Conservation (phyloP, 1,284 basidiomycete species). For the Ceratobasidium sp. region DNA sequence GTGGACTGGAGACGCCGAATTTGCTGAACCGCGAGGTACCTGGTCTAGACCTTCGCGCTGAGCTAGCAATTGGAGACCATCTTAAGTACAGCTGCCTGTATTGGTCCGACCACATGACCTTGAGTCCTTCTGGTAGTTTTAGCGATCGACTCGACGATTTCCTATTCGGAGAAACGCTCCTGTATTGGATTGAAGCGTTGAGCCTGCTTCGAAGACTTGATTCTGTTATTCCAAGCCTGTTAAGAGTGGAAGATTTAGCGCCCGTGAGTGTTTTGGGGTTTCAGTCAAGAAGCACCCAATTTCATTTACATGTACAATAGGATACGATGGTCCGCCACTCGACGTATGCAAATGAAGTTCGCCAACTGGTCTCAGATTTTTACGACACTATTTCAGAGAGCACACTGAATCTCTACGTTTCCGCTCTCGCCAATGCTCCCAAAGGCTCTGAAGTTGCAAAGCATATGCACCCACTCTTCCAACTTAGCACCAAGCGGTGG, state of each 20-base stretch:
- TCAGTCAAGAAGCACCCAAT: too few species aligned
- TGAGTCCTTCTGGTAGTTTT: background rate
- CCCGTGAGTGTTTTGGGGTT: background rate
- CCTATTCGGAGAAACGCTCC: background rate
- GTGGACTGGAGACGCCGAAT: constrained; percentile 1
- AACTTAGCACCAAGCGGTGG: too few species aligned
- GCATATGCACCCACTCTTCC: background rate
- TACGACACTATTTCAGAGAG: constrained; percentile 25
- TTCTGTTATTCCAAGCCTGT: too few species aligned
- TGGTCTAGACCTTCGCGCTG: background rate
- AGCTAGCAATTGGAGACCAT: background rate
- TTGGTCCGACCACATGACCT: background rate
- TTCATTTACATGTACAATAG: background rate
- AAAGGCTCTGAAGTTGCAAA: background rate
- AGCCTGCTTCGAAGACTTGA: background rate
- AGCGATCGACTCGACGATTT: background rate
- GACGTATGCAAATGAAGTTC: too few species aligned
- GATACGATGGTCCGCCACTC: too few species aligned
- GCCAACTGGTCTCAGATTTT: constrained; percentile 30
- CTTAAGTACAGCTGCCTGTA: constrained; percentile 22
- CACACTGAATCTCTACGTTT: constrained; percentile 31
- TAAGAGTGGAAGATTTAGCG: too few species aligned
- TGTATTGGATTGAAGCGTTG: constrained; percentile 15
- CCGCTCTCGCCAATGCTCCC: constrained; percentile 25
- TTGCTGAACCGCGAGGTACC: background rate